Conservation (phyloP, 495 filamentous ascomycete species). For the Jackrogersella multiformis region DNA sequence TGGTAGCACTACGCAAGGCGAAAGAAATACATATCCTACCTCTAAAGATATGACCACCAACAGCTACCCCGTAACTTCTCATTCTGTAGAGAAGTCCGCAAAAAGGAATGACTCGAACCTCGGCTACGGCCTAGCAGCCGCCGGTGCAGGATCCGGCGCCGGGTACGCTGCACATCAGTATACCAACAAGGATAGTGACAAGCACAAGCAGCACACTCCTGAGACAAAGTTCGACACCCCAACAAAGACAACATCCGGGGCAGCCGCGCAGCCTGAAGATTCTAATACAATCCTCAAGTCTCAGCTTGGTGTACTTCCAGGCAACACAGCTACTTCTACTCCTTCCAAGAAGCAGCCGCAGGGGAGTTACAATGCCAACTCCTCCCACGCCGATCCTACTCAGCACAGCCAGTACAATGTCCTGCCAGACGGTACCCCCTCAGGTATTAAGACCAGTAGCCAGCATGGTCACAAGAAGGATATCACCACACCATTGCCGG, state of each 20-base stretch:
- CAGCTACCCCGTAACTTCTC: not conserved
- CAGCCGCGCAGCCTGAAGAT: not conserved
- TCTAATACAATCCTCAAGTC: conserved; percentile 5
- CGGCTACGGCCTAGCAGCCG: conserved; percentile 25
- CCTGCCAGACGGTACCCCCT: conserved; percentile 36
- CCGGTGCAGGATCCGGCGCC: conserved; percentile 29
- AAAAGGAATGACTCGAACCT: conserved; percentile 5
- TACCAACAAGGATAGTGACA: not conserved
- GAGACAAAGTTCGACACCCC: conserved; percentile 3
- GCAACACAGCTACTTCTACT: not conserved
- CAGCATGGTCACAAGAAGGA: not conserved
- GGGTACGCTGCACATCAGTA: conserved; percentile 29
- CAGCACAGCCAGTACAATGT: conserved; percentile 37
- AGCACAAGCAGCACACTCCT: not conserved
- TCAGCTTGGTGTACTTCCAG: not conserved
- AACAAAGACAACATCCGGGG: conserved; percentile 1
- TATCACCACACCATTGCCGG: not conserved
- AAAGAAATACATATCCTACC: not conserved
- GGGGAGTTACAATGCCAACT: not conserved
- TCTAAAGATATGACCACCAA: conserved; percentile 2
- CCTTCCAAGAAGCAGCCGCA: conserved; percentile 2
- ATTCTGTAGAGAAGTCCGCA: conserved; percentile 8
- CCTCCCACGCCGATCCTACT: not conserved
- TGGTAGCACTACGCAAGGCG: not conserved
- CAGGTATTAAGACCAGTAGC: conserved; percentile 29